These are phyloP conservation scores for Wickerhamiella domercqiae DNA, from an alignment of 805 yeast genomes.

Conservation along the genomic window DNA sequence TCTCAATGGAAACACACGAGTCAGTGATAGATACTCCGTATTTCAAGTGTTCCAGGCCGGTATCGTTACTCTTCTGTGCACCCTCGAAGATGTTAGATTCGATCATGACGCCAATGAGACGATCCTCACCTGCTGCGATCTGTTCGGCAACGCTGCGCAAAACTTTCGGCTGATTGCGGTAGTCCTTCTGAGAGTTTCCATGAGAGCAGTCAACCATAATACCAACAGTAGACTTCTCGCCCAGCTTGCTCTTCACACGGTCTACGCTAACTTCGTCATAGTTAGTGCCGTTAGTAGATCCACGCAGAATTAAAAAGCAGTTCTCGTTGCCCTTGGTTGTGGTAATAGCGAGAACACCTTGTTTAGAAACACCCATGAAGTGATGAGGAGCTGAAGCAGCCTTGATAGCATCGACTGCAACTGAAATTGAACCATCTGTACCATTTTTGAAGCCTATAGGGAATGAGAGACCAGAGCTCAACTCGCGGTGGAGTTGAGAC, in stretches of 20 bases:
- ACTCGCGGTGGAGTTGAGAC: constrained; percentile 93
- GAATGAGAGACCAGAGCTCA: constrained; percentile 96
- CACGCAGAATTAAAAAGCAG: constrained; percentile 89
- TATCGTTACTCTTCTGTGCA: constrained; percentile 57
- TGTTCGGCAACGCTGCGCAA: constrained; percentile 69
- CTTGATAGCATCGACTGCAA: constrained; percentile 85
- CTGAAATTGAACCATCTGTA: constrained; percentile 87
- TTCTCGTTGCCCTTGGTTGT: constrained; percentile 91
- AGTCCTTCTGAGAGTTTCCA: constrained; percentile 91
- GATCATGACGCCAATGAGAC: constrained; percentile 86
- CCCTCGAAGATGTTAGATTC: constrained; percentile 89
- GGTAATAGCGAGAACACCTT: constrained; percentile 92
- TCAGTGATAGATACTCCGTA: constrained; percentile 97
- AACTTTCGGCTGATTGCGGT: constrained; percentile 91
- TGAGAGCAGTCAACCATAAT: constrained; percentile 97
- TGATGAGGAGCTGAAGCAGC: constrained; percentile 90
- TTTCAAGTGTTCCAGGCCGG: constrained; percentile 44
- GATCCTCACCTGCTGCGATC: constrained; percentile 61
- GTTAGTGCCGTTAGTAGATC: constrained; percentile 89
- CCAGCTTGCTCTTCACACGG: constrained; percentile 53
- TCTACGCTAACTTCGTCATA: constrained; percentile 69
- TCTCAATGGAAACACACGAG: constrained; percentile 88
- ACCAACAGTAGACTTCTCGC: constrained; percentile 29
- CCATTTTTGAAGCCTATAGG: constrained; percentile 98
- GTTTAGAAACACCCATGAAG: constrained; percentile 94